Base-by-base conservation (phyloP, 2,329 filamentous ascomycete genomes). In the Hypoxylon sp. region DNA sequence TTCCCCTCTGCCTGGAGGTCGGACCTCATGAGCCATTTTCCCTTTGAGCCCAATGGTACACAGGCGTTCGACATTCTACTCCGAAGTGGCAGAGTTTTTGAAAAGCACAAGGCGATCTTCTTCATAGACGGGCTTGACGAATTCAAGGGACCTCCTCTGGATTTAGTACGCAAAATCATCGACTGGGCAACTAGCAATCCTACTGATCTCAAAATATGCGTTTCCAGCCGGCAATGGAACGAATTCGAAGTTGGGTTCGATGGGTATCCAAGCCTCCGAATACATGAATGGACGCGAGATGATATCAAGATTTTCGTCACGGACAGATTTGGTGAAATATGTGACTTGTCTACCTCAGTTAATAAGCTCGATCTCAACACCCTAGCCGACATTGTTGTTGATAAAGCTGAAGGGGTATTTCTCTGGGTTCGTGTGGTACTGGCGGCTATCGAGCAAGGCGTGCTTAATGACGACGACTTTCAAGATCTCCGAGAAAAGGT, bases 111-210 rank as follows among this genome's bases (percentile, higher is more conserved):
- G 26, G 53, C 67, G 31, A 47, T 67, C 3, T 62, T 73, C 35
- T 69, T 66, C 42, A 71, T 71, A 48, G 65, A 71, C 46, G 70
- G 62, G 10, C 60, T 72, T 0, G 70, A 72, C 26, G 68, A 72
- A 17, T 69, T 51, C 37, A 26, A 59, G 5, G 66, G 63, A 3
- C 57, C 33, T 3, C 68, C 52, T 19, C 39, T 59, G 6, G 62
- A 66, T 3, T 19, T 71, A 19, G 52, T 67, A 39, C 14, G 48
- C 1, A 35, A 66, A 19, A 66, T 72, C n/a, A 17, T 62, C 11
- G 26, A 17, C 9, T 70, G 67, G 70, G 24, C 62, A n/a, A 24
- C 4, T 17, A 0, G 33, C 3, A 33, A 37, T 33, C 19, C 26
- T 10, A 3, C n/a, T 1, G 10, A 51, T 26, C 33, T 72, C n/a